Evolutionary conservation across 805 yeast species (phyloP).

Genomic region (Clavispora carvajalis): DNA sequence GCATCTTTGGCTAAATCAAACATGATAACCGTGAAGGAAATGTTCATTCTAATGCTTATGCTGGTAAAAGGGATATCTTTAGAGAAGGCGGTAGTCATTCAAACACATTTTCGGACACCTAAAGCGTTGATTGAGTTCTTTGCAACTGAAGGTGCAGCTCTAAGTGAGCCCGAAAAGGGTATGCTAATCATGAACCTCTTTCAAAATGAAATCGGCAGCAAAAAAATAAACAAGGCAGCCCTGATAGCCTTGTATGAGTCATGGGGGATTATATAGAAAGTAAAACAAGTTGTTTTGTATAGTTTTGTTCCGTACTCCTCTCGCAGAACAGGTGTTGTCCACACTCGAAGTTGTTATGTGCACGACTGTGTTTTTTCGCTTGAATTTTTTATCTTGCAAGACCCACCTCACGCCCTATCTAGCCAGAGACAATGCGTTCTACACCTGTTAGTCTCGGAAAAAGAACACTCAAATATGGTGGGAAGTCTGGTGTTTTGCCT

Average conservation of each 20-base stretch:
- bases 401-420: background rate
- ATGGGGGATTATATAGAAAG: conserved; percentile 41
- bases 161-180: conserved; percentile 21
- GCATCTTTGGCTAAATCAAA: conserved; percentile 64
- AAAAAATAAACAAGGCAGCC: conserved; percentile 46
- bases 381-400: background rate
- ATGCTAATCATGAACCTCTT: conserved; percentile 26
- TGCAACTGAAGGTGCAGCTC: conserved; percentile 16
- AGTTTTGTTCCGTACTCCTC: background rate
- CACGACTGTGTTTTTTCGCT: background rate
- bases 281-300: background rate
- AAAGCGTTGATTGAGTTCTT: conserved; percentile 48
- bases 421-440: conserved; percentile 7
- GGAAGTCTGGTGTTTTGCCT: conserved; percentile 81
- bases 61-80: conserved; percentile 74
- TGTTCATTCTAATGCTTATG: conserved; percentile 73
- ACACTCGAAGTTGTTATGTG: background rate
- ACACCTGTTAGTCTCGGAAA: conserved; percentile 37
- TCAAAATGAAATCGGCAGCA: conserved; percentile 42
- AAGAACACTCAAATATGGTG: conserved; percentile 46
- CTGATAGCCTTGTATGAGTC: conserved; percentile 49
- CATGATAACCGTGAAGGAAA: conserved; percentile 66
- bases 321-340: background rate
- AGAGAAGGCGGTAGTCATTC: conserved; percentile 81
- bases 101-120: conserved; percentile 68